Evolutionary conservation across 768 basidiomycete species (phyloP).

Genomic region (Cantharellus cinnabarinus): DNA sequence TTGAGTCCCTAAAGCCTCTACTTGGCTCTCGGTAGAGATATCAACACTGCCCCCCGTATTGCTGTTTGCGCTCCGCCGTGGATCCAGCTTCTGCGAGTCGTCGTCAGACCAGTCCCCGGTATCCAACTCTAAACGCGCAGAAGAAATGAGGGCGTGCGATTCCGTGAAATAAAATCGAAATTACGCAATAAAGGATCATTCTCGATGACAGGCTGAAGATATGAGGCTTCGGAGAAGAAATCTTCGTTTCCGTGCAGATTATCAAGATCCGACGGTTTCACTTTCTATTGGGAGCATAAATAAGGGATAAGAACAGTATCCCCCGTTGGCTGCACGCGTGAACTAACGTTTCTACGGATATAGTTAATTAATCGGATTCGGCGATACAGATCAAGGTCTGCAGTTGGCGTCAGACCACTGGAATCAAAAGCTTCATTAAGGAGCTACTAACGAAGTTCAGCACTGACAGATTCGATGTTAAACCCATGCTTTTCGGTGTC

Average conservation of each 20-base stretch:
- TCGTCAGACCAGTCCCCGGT: slow-evolving; percentile 53
- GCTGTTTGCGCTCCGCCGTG: slow-evolving; percentile 10
- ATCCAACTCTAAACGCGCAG: slow-evolving; percentile 31
- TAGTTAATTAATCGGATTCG: slow-evolving; percentile 72
- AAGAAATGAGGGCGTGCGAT: not conserved
- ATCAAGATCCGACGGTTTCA: slow-evolving; percentile 25
- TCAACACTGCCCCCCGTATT: slow-evolving; percentile 9
- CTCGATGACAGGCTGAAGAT: slow-evolving; percentile 61
- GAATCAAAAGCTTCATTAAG: not conserved
- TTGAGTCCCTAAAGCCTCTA: slow-evolving; percentile 14
- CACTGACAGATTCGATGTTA: slow-evolving; percentile 33
- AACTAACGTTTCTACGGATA: slow-evolving; percentile 51
- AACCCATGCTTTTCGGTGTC: slow-evolving; percentile 43
- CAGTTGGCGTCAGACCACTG: not conserved
- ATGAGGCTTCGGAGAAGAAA: slow-evolving; percentile 54
- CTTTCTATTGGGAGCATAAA: slow-evolving; percentile 25
- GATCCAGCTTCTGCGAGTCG: slow-evolving; percentile 32
- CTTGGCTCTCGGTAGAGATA: not conserved
- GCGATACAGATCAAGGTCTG: slow-evolving; percentile 61
- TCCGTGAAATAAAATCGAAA: not conserved
- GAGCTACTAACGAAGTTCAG: slow-evolving; percentile 27
- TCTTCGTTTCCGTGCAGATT: slow-evolving; percentile 34
- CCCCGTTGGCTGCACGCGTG: not conserved
- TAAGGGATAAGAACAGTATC: slow-evolving; percentile 1
- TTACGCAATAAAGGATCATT: slow-evolving; percentile 47